Base-by-base conservation (phyloP, 345 rosid genomes). In the Cardamine resedifolia region DNA sequence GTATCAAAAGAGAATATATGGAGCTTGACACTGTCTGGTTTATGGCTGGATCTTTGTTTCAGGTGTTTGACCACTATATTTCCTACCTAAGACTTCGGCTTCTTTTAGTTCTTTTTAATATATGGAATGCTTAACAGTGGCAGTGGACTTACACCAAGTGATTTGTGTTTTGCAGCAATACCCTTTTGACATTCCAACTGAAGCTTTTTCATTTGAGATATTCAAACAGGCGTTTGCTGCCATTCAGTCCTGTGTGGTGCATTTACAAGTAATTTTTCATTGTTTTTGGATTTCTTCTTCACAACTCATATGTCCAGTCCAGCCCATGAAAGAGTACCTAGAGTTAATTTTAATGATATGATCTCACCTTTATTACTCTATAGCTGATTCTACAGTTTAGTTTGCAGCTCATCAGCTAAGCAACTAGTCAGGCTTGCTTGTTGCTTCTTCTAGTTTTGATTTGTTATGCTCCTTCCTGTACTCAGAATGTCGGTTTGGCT, bases 1-100 rank as follows among this genome's bases (percentile, higher is more conserved):
- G 97, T 70, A 94, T 94, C 68, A 91, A 81, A 82, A 88, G 96
- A 83, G 97, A 94, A 76, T 94, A 91, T 58, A 77, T 84, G 66
- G 98, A 94, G 85, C 97, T 94, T 18, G 98, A 91, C 81, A 91
- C 97, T 38, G 95, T 94, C 69, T 94, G 97, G 98, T 94, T 94
- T 81, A 94, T 94, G 98, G 98, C 96, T 71, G 98, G 97, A 62
- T 94, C 98, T 66, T 82, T 94, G 73, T 94, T 94, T 89, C 97
- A 91, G 98, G 97, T 91, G 20, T 30, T 64, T 62, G 31, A 41
- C 19, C 34, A 64, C 19, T 57, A 9, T 47, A 19, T 76, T 41
- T 68, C 34, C 52, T 20, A 19, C 49, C 53, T 66, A 19, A 20
- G 34, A n/a, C 26, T 31, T 52, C 5, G 0, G 45, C 24, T 58